A percentile compares a stretch with the other conserved stretches of the same genome.
phyloP scores from a whole-genome alignment of 2,329 filamentous ascomycete species.

The Microascus cirrosus region DNA sequence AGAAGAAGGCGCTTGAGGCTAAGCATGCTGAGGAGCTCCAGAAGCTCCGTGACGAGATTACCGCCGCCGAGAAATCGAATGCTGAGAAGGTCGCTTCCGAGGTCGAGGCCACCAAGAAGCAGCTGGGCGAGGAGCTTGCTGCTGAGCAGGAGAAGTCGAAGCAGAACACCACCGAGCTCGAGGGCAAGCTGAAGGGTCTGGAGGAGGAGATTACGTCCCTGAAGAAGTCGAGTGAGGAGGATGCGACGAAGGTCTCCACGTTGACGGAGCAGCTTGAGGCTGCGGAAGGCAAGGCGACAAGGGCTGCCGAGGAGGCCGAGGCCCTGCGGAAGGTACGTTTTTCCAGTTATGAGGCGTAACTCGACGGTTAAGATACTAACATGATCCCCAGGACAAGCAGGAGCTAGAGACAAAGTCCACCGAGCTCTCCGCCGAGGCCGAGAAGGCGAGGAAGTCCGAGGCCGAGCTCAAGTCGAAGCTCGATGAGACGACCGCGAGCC shows the following conservation, averaged over 20 bases:
- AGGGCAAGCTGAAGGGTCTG: constrained; percentile 14
- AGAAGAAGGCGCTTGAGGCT: constrained; percentile 14
- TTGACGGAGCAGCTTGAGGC: constrained; percentile 18
- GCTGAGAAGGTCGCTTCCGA: constrained; percentile 6
- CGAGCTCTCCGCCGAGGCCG: constrained; percentile 8
- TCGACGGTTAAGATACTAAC: background rate
- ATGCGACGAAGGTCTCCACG: constrained; percentile 15
- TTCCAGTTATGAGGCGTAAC: background rate
- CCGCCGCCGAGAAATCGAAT: background rate
- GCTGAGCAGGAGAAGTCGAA: background rate
- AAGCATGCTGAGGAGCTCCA: constrained; percentile 10
- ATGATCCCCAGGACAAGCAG: constrained; percentile 4
- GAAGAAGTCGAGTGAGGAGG: constrained; percentile 19
- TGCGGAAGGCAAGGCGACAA: constrained; percentile 22
- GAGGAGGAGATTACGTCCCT: constrained; percentile 15
- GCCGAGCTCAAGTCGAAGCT: constrained; percentile 1
- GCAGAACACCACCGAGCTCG: constrained; percentile 8
- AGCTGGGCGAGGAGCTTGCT: constrained; percentile 12
- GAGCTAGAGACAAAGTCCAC: constrained; percentile 3
- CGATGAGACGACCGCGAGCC: background rate
- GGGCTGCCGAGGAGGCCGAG: constrained; percentile 24
- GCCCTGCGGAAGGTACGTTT: constrained; percentile 18
- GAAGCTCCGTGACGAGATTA: background rate
- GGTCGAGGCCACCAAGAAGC: constrained; percentile 14
- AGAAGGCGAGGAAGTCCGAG: constrained; percentile 9